Base-by-base conservation (phyloP, 2,329 filamentous ascomycete species). In the Madurella mycetomatis region DNA sequence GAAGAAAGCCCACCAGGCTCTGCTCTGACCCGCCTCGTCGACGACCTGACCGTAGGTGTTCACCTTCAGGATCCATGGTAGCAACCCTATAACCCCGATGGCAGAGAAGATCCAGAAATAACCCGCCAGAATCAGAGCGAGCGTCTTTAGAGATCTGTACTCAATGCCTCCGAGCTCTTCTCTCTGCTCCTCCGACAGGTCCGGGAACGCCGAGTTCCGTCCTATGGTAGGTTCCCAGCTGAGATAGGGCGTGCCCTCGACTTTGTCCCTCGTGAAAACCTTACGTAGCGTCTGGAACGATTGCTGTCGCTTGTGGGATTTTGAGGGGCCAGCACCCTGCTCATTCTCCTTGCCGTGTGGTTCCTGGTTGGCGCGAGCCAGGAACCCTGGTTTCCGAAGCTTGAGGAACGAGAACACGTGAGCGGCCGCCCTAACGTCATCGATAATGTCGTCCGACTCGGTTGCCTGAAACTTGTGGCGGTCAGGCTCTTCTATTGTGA, bases 111-210 rank as follows among this genome's bases (percentile, higher is more conserved):
- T 85, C 67, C 90, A 82, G 66, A 88, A 96, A 70, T 97, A 99
- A 8, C 73, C 75, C 2, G 88, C 78, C 17, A 97, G 75, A 31
- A 97, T 84, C 30, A 90, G 68, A 1, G 89, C 88, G 46, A 99
- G 73, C 2, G 90, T 90, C 69, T 96, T 95, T 56, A 99, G 70
- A 0, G 92, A 89, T 5, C 94, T 86, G 66, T 99, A 99, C 69
- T 99, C 94, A 59, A 99, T 96, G 17, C 94, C 94, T 11, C 94
- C 94, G 2, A 99, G 75, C 70, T 99, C 94, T 67, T 99, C 92
- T 61, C 94, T 83, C 71, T 99, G 91, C 60, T 94, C 90, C 62
- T 95, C 87, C 0, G 87, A 89, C 60, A 99, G 72, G 62, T 92
- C 90, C 12, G 94, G 80, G 66, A 97, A 99, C 39, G 89, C 87